Percentiles rank a stretch among this genome's conserved stretches.
These are phyloP conservation scores for Chrysanthemum seticuspe DNA, from an alignment of 129 eudicot genomes.

Conservation along the genomic window DNA sequence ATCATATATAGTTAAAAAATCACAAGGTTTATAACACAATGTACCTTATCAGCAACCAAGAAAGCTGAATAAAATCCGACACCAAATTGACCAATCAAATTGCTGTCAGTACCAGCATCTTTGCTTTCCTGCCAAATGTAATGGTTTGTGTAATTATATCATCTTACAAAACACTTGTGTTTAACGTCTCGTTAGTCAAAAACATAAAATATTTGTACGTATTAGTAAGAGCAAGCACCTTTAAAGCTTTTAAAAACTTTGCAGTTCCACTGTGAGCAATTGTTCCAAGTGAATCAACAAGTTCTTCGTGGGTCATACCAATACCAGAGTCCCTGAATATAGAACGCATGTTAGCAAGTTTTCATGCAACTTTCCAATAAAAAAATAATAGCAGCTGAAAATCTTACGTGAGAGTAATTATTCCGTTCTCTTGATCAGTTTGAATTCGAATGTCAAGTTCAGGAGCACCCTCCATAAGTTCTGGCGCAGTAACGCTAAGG, in stretches of 20 bases:
- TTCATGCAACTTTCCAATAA: slow-evolving; percentile 3
- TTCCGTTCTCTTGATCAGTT: slow-evolving; percentile 84
- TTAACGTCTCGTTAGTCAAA: background rate
- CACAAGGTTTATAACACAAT: background rate
- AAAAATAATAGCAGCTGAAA: background rate
- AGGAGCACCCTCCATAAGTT: slow-evolving; percentile 70
- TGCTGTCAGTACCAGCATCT: slow-evolving; percentile 92
- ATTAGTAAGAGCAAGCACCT: slow-evolving; percentile 41
- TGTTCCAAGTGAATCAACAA: slow-evolving; percentile 93
- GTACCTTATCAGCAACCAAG: slow-evolving; percentile 78
- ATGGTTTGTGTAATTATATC: slow-evolving; percentile 14
- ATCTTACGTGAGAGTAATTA: slow-evolving; percentile 75
- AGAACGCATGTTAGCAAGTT: background rate
- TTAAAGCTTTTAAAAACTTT: slow-evolving; percentile 77
- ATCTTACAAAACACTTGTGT: background rate
- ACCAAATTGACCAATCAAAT: slow-evolving; percentile 97
- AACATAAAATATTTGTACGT: background rate
- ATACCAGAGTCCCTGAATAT: slow-evolving; percentile 79
- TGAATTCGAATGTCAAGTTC: slow-evolving; percentile 93
- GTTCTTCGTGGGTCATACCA: slow-evolving; percentile 94
- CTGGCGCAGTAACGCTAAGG: slow-evolving; percentile 79
- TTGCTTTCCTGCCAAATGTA: slow-evolving; percentile 74
- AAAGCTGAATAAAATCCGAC: slow-evolving; percentile 98
- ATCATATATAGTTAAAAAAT: background rate
- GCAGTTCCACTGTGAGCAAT: slow-evolving; percentile 99